These are phyloP conservation scores for Hibiscus syriacus DNA, from an alignment of 345 rosid species.

Conservation along the genomic window DNA sequence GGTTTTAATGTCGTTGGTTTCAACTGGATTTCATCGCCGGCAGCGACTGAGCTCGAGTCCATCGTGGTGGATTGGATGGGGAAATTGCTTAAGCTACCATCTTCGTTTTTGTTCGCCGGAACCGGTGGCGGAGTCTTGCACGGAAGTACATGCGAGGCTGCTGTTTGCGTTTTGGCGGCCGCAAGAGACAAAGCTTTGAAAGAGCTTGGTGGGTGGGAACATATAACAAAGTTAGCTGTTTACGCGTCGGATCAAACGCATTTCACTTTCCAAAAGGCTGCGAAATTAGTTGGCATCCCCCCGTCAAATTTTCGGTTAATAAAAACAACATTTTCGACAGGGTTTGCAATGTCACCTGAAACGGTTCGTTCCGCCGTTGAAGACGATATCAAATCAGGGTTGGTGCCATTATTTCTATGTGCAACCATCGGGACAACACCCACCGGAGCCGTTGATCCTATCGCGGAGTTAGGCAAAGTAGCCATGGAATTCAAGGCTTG, in stretches of 20 bases:
- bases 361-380: not conserved
- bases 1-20: slow-evolving; percentile 21
- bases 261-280: not conserved
- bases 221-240: slow-evolving; percentile 21
- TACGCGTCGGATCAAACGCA: slow-evolving; percentile 14
- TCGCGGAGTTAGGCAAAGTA: slow-evolving; percentile 14
- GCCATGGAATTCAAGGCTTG: slow-evolving; percentile 17
- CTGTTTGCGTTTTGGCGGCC: not conserved
- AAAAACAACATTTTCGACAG: slow-evolving; percentile 15
- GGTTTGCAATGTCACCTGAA: slow-evolving; percentile 18
- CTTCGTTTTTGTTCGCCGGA: slow-evolving; percentile 3
- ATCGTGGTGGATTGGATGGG: slow-evolving; percentile 27
- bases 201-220: slow-evolving; percentile 6
- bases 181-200: slow-evolving; percentile 1
- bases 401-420: slow-evolving; percentile 22
- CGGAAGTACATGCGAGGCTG: slow-evolving; percentile 4
- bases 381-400: slow-evolving; percentile 14
- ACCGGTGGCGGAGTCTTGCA: slow-evolving; percentile 10
- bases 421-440: slow-evolving; percentile 24
- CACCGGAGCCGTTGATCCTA: slow-evolving; percentile 22
- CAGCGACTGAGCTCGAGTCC: slow-evolving; percentile 26
- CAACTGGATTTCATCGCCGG: slow-evolving; percentile 16
- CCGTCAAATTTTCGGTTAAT: slow-evolving; percentile 13
- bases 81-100: slow-evolving; percentile 17
- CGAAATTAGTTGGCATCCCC: slow-evolving; percentile 19